These are phyloP conservation scores for Psophocarpus tetragonolobus DNA, from an alignment of 306 rosid species.

Conservation along the genomic window DNA sequence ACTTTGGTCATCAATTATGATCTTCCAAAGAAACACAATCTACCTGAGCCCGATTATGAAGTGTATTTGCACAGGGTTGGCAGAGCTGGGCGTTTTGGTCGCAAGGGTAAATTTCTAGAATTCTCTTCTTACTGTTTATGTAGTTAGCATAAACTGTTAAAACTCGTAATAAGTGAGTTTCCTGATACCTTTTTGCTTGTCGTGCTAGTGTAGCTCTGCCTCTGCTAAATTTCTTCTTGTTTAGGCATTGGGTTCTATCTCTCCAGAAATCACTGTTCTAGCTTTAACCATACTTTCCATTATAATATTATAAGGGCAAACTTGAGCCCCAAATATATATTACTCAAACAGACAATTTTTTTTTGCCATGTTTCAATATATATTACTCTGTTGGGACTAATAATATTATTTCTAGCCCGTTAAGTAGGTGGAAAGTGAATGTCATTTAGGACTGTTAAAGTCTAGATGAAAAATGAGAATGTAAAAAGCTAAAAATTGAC, in stretches of 20 bases:
- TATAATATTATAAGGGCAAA: neutral
- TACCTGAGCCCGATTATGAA: slow-evolving; percentile 72
- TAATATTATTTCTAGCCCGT: slow-evolving; percentile 13
- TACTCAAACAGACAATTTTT: neutral
- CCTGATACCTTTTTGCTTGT: neutral
- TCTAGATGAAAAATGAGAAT: neutral
- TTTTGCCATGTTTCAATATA: slow-evolving; percentile 4
- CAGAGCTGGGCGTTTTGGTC: slow-evolving; percentile 92
- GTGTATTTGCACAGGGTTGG: slow-evolving; percentile 89
- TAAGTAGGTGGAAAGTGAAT: neutral
- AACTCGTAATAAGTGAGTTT: neutral
- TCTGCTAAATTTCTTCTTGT: neutral
- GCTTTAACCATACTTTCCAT: slow-evolving; percentile 6
- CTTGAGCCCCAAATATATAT: neutral
- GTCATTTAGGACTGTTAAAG: neutral
- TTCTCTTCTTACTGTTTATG: neutral
- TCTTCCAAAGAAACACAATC: slow-evolving; percentile 60
- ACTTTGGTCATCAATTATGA: slow-evolving; percentile 87
- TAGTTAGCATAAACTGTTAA: neutral
- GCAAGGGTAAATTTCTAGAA: slow-evolving; percentile 62
- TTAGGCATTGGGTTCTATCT: neutral
- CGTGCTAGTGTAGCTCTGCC: neutral
- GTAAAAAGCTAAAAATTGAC: neutral
- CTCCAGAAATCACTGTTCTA: neutral
- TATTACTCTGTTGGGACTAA: neutral